Evolutionary conservation across 1,284 basidiomycete species (phyloP), one percentile per base, ranked within the genome.

Genomic region (Ustilago vetiveriae): DNA sequence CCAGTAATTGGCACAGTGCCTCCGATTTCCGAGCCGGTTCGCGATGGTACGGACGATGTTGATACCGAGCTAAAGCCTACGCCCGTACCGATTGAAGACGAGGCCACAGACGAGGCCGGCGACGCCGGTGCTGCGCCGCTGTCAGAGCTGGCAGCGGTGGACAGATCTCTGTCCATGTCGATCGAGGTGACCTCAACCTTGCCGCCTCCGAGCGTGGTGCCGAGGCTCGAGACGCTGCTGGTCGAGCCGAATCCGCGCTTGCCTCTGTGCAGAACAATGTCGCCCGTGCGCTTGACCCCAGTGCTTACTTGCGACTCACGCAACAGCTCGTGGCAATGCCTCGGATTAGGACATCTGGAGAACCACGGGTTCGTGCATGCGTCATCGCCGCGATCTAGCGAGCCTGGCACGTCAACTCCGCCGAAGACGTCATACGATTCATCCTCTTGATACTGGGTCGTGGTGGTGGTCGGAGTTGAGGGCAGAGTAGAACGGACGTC

Each of bases 301-400:
- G 45, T 46, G 37, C 29, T 38, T 14, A 21, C 17, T n/a, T 26
- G 46, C 13, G 59, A 63, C 24, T 55, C 52, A 27, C 46, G 24
- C 41, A 42, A 29, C 2, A 29, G n/a, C 22, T 54, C 56, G 23
- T 52, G 48, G 43, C 65, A 57, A 42, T 72, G 72, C 30, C 51
- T 64, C 14, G 75, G 74, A 33, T 74, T 75, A 29, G 75, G 74
- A 39, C 75, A 78, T 6, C 75, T 63, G 14, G 59, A 69, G 62
- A 67, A 78, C 66, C 70, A 75, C 9, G 75, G 75, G 35, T 78
- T 78, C 23, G 11, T 29, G 33, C 49, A 58, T 9, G 75, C 62
- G 38, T 78, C 75, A 29, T 74, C 74, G 32, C 74, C 75, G 16
- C 65, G 54, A 46, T 78, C 75, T 13, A 76, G 48, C 26, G 64